Base-by-base conservation (phyloP, 495 filamentous ascomycete genomes). In the Aspergillus diversus region DNA sequence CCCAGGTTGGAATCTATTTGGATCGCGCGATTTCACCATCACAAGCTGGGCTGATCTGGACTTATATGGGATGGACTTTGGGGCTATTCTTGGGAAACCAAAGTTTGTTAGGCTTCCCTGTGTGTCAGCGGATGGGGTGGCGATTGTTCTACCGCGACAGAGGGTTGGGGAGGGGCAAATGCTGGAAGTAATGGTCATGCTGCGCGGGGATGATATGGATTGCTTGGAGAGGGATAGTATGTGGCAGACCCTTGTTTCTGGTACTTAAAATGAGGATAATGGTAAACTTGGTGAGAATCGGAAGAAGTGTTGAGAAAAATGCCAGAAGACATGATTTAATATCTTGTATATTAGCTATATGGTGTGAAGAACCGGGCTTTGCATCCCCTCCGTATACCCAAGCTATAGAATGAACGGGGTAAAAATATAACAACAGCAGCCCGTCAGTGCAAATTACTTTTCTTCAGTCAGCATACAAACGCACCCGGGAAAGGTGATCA, bases 121-220 rank as follows among this genome's bases (percentile, higher is more conserved):
- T 33, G 42, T 60, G 60, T 55, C 64, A 33, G 59, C 60, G 12
- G 61, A 67, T 54, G 65, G 65, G n/a, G 53, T 67, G 0, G 60
- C 35, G 12, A 35, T 67, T 56, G 35, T 67, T 21, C 21, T 67
- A n/a, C 65, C 65, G 8, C 56, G 62, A 5, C 17, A 51, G 56
- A 43, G 56, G 47, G 47, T 13, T 15, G 49, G 8, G 15, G 3
- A 5, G n/a, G 4, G 27, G 11, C 50, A 64, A n/a, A 39, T 55
- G 34, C 21, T 65, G 1, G 57, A 60, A 53, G 52, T 60, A 12
- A 32, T 61, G 51, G 51, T 64, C n/a, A 55, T 55, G 37, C 50
- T 64, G 39, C 21, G 56, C 1, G 50, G 39, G n/a, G 62, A 64
- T 42, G 4, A 55, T 60, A 64, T 64, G 56, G 37, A 35, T n/a